Conservation (phyloP, 2,329 filamentous ascomycete species). For the Myriangium duriaei region DNA sequence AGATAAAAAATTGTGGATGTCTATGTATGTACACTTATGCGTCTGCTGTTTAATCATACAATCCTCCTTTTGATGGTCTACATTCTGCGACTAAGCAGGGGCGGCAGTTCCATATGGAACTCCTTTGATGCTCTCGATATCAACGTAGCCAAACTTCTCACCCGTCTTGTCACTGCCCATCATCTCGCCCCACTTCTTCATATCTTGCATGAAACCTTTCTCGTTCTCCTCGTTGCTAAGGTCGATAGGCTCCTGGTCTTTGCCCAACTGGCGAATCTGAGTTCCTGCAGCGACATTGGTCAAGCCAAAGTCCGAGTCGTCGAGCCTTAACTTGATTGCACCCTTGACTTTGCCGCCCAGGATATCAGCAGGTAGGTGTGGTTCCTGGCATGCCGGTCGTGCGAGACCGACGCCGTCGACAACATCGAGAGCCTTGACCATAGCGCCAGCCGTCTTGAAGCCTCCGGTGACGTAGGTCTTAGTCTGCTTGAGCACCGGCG, state of each 20-base stretch:
- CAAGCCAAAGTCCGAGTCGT: constrained; percentile 40
- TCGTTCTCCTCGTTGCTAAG: constrained; percentile 36
- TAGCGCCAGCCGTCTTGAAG: constrained; percentile 41
- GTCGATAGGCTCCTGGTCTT: constrained; percentile 42
- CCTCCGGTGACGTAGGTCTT: constrained; percentile 49
- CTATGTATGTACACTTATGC: no score
- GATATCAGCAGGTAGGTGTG: constrained; percentile 32
- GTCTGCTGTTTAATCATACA: no score
- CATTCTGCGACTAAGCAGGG: not conserved
- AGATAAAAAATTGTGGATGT: no score
- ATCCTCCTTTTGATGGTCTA: no score
- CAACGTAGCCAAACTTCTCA: constrained; percentile 34
- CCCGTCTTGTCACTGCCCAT: constrained; percentile 27
- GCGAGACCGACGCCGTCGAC: constrained; percentile 51
- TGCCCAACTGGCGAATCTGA: constrained; percentile 42
- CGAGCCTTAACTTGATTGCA: constrained; percentile 35
- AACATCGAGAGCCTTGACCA: constrained; percentile 44
- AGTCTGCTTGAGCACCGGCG: constrained; percentile 37
- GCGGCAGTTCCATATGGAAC: constrained; percentile 26
- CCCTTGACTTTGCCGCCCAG: constrained; percentile 34
- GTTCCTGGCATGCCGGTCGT: constrained; percentile 41
- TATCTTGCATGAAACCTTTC: constrained; percentile 37
- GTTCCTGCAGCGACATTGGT: constrained; percentile 36
- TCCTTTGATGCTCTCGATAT: constrained; percentile 26
- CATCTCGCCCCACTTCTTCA: constrained; percentile 32